Evolutionary conservation across 441 rosid genomes (phyloP), one percentile per base, ranked within the genome.

Genomic region (Geranium incanum): DNA sequence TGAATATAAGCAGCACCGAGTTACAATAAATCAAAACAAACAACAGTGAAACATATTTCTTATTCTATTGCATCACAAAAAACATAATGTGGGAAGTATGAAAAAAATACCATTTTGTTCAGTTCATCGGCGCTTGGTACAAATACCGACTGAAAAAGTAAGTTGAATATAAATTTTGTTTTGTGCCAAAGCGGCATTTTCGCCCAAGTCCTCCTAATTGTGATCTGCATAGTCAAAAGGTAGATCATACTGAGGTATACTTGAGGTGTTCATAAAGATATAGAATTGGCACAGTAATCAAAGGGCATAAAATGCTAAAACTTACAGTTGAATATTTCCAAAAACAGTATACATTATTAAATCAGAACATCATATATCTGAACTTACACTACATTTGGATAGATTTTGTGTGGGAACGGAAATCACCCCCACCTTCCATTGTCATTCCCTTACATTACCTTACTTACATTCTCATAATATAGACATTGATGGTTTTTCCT

Each of bases 101-200:
- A 48, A 62, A 62, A 9, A 69, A 64, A 78, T 77, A 87, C 99
- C 99, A 88, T 87, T 88, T 81, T 92, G 78, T 87, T 84, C 71
- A 95, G 96, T 71, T 92, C 97, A 69, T 89, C 93, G 0, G 93
- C 75, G 66, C 89, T 86, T 0, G 97, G 95, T 78, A 95, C 80
- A 82, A 95, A 89, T 84, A 90, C 81, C 16, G 92, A 92, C 84
- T 89, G 97, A 78, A 90, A 87, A 19, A 95, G 76, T 38, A 90
- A 80, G 50, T 92, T 85, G 76, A 84, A 89, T 9, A 90, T 9
- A 68, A 92, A 73, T 80, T 92, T 95, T 43, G 81, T 77, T 84
- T 92, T 90, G 77, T 95, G 98, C 97, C 97, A 86, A 74, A 92
- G 88, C 62, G 97, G 91, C 98, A 95, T 90, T 84, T 85, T 95